Evolutionary conservation across 306 rosid genomes (phyloP), one percentile per base, ranked within the genome.

Genomic region (Vicia villosa): DNA sequence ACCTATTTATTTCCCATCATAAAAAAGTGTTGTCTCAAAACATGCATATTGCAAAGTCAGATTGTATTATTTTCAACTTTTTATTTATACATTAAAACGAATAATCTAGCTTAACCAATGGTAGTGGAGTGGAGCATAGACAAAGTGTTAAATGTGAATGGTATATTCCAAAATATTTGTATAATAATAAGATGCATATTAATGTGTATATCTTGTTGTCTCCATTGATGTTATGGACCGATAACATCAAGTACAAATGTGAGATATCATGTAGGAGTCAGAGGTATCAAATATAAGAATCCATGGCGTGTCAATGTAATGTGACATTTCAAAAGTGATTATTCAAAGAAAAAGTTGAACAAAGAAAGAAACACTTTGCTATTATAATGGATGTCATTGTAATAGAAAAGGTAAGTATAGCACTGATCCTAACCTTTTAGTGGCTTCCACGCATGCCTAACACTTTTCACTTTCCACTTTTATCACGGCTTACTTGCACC

Each of bases 261-360:
- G 20, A 56, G 2, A 34, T 34, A 56, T 56, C 57, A 58, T 10
- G 63, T 28, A 17, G n/a, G 3, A 47, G 54, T 63, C 77, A 51
- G 41, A 72, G 77, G 77, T 47, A 72, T 72, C 70, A 62, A 37
- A 47, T 47, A 26, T 24, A 43, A 43, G 49, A 43, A 13, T 70
- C 58, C 30, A 43, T 10, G 30, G 6, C 32, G 74, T 15, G 49
- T 55, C 41, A 21, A 69, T 16, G 10, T 52, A 57, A 42, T n/a
- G 75, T 42, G 75, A 71, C 67, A 21, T 42, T 42, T 42, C 7
- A 61, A 72, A 72, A 72, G 40, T 24, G 51, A 52, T 61, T 69
- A 28, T 61, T n/a, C 17, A 22, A 58, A 22, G 12, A 34, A 22
- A 22, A 72, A 17, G 49, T 36, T 37, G 41, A 69, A 55, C 16